Evolutionary conservation across 2,329 filamentous ascomycete species (phyloP), one percentile per base, ranked within the genome.

Genomic region (Arthrobotrys musiformis): DNA sequence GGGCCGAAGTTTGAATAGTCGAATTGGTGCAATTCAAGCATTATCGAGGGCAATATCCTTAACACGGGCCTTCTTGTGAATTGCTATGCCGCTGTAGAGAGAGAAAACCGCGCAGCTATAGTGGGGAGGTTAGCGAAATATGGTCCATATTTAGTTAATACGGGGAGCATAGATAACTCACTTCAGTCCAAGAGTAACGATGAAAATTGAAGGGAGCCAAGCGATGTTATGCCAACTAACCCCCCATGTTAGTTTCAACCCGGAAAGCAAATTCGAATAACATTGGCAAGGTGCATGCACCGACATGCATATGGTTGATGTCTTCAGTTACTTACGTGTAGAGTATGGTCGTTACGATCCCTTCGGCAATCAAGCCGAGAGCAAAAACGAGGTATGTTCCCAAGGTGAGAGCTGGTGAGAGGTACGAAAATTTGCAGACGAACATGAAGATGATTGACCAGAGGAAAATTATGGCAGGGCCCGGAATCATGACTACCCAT

Each of bases 401-500:
- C 22, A 76, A 28, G 6, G 58, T 46, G 5, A 76, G 19, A 13
- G 15, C 28, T 0, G 72, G 72, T 6, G 56, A 22, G 19, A 76
- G 42, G 26, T 56, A 64, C 11, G 35, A 28, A 22, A 40, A 64
- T 42, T 52, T 52, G 15, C 58, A 64, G 15, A 76, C 26, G 30
- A 70, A 35, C 0, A 70, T n/a, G 60, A 15, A 70, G 19, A 52
- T 44, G 9, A 52, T n/a, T 0, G 72, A 42, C 58, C 56, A 76
- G 9, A 76, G 19, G 11, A 76, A 37, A 11, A 61, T 30, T 2
- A 61, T 35, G 3, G 26, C 56, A 11, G 72, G 64, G 17, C 64
- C 72, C 3, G 72, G 72, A 1, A 70, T 58, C 72, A 76, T 76
- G n/a, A 66, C n/a, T 0, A 66, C 17, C 72, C 72, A 76, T 19